Conservation (phyloP, 805 yeast genomes). For the Kodamaea jinghongensis region DNA sequence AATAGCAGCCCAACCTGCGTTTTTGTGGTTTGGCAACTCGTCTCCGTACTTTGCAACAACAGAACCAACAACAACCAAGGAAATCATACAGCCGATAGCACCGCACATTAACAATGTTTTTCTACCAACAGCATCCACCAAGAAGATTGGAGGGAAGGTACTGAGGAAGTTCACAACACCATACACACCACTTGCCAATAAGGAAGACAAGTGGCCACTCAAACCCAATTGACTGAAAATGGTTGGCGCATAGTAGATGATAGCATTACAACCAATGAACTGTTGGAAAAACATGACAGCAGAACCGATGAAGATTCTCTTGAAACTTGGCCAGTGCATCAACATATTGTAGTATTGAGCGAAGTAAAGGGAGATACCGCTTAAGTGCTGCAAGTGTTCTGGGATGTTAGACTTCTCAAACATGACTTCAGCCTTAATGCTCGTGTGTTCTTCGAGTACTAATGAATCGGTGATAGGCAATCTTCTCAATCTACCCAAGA, state of each 20-base stretch:
- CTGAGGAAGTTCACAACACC: slow-evolving; percentile 56
- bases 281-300: slow-evolving; percentile 48
- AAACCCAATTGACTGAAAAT: slow-evolving; percentile 58
- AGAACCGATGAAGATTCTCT: slow-evolving; percentile 24
- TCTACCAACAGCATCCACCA: slow-evolving; percentile 56
- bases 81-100: slow-evolving; percentile 30
- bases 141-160: slow-evolving; percentile 50
- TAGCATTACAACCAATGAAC: slow-evolving; percentile 61
- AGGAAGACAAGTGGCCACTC: slow-evolving; percentile 40
- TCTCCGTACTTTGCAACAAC: slow-evolving; percentile 19
- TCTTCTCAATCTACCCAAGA: slow-evolving; percentile 6
- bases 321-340: slow-evolving; percentile 8
- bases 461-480: too few relatives aligned
- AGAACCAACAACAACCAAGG: slow-evolving; percentile 24
- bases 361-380: too few relatives aligned
- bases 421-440: background rate
- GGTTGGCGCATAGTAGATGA: slow-evolving; percentile 63
- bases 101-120: slow-evolving; percentile 49
- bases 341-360: too few relatives aligned
- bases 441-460: background rate
- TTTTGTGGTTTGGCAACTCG: slow-evolving; percentile 31
- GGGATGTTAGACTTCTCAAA: background rate
- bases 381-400: too few relatives aligned
- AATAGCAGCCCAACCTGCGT: slow-evolving; percentile 29
- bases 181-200: slow-evolving; percentile 54